Percentiles rank a stretch among this genome's conserved stretches.
Conservation (phyloP, 2,329 filamentous ascomycete genomes). For the Metarhizium sp. region DNA sequence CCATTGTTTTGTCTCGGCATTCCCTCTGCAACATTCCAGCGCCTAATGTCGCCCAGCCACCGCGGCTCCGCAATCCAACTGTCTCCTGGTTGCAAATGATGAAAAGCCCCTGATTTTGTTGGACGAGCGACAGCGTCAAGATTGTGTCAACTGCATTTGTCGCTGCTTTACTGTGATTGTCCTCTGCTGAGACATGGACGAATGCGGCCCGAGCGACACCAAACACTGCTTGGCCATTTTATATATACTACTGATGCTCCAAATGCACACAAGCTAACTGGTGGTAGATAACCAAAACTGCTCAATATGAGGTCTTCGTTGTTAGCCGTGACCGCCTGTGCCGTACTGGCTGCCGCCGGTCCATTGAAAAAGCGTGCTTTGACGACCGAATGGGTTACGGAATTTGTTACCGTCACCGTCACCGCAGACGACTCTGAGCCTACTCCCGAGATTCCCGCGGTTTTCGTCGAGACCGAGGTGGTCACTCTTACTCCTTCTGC, state of each 20-base stretch:
- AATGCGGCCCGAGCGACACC: too few relatives aligned
- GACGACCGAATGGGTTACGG: conserved; percentile 30
- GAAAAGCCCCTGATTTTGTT: neutral
- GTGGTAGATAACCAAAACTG: neutral
- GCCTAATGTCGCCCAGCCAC: neutral
- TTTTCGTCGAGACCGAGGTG: conserved; percentile 4
- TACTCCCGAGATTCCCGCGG: neutral
- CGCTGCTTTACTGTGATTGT: neutral
- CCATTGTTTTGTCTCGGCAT: neutral
- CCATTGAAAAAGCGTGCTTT: conserved; percentile 33
- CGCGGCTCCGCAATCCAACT: conserved; percentile 1
- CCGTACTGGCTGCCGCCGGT: conserved; percentile 34
- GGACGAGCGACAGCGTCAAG: neutral
- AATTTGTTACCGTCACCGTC: conserved; percentile 35
- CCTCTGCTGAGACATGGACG: too few relatives aligned
- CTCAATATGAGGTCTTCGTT: conserved; percentile 39
- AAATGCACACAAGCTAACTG: neutral
- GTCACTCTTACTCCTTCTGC: neutral
- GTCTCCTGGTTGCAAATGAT: neutral
- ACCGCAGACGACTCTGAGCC: conserved; percentile 16
- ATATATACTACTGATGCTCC: neutral
- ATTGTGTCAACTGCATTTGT: neutral
- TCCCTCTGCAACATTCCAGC: conserved; percentile 1
- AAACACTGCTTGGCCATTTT: neutral
- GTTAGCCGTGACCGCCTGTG: conserved; percentile 34